phyloP scores from a whole-genome alignment of 2,329 filamentous ascomycete species.

The Apiospora hydei region DNA sequence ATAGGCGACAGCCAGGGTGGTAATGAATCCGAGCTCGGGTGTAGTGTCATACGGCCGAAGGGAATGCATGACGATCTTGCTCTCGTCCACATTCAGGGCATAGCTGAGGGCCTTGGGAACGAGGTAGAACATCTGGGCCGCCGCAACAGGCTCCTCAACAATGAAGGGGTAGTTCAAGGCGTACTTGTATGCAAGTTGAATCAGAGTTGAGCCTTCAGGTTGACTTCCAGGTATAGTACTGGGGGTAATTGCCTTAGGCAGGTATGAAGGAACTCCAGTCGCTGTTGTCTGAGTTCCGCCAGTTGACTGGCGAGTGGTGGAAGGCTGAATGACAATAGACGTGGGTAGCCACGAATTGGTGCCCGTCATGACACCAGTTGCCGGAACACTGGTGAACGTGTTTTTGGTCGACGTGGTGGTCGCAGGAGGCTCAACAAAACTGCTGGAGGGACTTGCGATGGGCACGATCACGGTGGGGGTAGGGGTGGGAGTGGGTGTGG shows the following conservation, averaged over 20 bases:
- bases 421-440: neutral
- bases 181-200: slow-evolving; percentile 86
- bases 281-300: slow-evolving; percentile 51
- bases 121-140: slow-evolving; percentile 83
- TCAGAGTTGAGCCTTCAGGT: slow-evolving; percentile 71
- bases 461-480: neutral
- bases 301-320: slow-evolving; percentile 51
- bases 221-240: slow-evolving; percentile 58
- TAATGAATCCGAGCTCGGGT: slow-evolving; percentile 75
- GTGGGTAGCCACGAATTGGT: slow-evolving; percentile 62
- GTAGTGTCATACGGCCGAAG: slow-evolving; percentile 81
- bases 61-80: slow-evolving; percentile 70
- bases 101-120: slow-evolving; percentile 75
- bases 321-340: slow-evolving; percentile 64
- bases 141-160: slow-evolving; percentile 72
- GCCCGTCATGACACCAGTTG: slow-evolving; percentile 52
- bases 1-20: slow-evolving; percentile 78
- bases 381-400: slow-evolving; percentile 47
- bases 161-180: slow-evolving; percentile 87
- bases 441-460: neutral
- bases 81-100: slow-evolving; percentile 62
- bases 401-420: slow-evolving; percentile 30
- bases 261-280: slow-evolving; percentile 66
- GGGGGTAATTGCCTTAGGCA: slow-evolving; percentile 81
- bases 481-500: neutral